Evolutionary conservation across 306 rosid genomes (phyloP), one percentile per base, ranked within the genome.

Genomic region (Castanospermum australe): DNA sequence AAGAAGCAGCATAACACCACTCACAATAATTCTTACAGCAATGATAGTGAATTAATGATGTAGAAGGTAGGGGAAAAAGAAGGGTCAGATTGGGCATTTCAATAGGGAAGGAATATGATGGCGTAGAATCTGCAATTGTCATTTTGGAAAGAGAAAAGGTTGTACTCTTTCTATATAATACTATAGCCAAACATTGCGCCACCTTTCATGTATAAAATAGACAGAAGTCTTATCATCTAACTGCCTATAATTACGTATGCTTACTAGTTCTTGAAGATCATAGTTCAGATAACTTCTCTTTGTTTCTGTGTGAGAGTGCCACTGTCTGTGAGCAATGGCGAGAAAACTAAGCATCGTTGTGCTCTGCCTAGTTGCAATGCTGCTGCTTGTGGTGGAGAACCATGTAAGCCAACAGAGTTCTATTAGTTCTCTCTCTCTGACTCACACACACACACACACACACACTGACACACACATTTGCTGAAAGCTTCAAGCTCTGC

Each of bases 391-490:
- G 4, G 73, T 17, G 20, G 87, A 89, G 17, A 86, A 62, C 73
- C 81, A 84, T 63, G 97, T 89, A 88, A 81, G 90, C 61, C 18
- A 9, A 59, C 54, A 28, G 17, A 48, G 50, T n/a, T 32, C 74
- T 21, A 51, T 2, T 2, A 17, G 0, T 35, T 56, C 67, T 75
- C 68, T 73, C 21, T 17, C n/a, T 71, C 70, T 28, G 20, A 14
- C 35, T 66, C 30, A 15, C 18, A 30, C 11, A 2, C 17, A 0
- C 18, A 45, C 52, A 1, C 3, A 9, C 48, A 42, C n/a, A 5
- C 18, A 15, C 56, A n/a, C n/a, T n/a, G n/a, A n/a, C n/a, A n/a
- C 13, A 3, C 14, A n/a, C 57, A 20, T 30, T 32, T 57, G 8
- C 11, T 50, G 12, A 38, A 32, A 22, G 60, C 72, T 57, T 51